Base-by-base conservation (phyloP, 805 yeast species). In the Wickerhamomyces rabaulensis region DNA sequence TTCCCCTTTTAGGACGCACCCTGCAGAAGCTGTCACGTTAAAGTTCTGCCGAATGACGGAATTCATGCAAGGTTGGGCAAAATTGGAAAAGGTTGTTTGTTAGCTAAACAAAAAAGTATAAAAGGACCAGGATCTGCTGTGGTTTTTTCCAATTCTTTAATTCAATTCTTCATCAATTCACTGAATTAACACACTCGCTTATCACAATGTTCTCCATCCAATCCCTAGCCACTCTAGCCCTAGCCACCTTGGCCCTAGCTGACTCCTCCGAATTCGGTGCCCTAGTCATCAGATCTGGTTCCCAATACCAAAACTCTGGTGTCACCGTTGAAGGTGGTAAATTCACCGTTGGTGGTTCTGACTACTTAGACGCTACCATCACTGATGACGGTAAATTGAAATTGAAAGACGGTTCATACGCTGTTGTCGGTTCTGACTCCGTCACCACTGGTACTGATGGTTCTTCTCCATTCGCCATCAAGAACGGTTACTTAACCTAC, bases 381-480 rank as follows among this genome's bases (percentile, higher is more conserved):
- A 64, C 67, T 21, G 69, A 66, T 45, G 63, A 49, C 13, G 70
- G 71, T 52, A 48, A 46, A 40, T 56, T 67, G 43, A 57, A 61
- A 48, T 50, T 63, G 19, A 36, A 49, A 35, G 67, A 64, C 43
- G 64, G 58, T 40, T 50, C 57, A 12, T 67, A 46, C 51, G 67
- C 62, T 26, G 62, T 58, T 42, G 63, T 61, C 23, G 46, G 42
- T 41, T 61, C 53, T 40, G 57, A 52, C 45, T 44, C 56, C 19
- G 58, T 61, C 39, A 63, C 56, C 39, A 41, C 65, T 23, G 57
- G 57, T 27, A 9, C 58, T 13, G 58, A 58, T 17, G 65, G 73
- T 41, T 60, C 73, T 27, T 49, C 65, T 17, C 70, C 74, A 4
- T 76, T 71, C 56, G 53, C 73, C 22, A 63, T 76, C 52, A 25